Percentiles rank a stretch among this genome's conserved stretches.
Conservation (phyloP, 2,329 filamentous ascomycete species). For the Colletotrichum siamense region DNA sequence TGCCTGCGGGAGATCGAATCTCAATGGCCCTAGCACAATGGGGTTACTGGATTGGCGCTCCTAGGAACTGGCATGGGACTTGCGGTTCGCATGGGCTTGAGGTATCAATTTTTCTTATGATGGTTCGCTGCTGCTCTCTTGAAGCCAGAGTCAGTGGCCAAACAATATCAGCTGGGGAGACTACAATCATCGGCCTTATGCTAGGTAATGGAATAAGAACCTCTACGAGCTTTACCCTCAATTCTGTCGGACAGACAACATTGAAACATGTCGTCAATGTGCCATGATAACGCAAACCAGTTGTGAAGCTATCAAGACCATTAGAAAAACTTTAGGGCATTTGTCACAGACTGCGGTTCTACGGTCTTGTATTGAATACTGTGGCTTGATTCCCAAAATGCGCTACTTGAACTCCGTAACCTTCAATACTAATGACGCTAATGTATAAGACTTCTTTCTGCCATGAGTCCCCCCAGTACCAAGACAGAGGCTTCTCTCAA, state of each 20-base stretch:
- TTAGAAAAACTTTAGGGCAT: neutral
- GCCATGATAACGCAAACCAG: neutral
- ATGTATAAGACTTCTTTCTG: neutral
- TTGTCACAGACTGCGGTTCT: neutral
- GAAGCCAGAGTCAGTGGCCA: neutral
- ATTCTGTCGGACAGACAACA: neutral
- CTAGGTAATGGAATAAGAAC: neutral
- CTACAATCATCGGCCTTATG: neutral
- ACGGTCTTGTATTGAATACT: neutral
- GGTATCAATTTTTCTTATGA: neutral
- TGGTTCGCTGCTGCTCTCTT: neutral
- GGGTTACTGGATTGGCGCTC: neutral
- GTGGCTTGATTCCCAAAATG: neutral
- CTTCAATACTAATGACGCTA: neutral
- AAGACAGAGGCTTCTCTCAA: neutral
- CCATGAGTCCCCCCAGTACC: neutral
- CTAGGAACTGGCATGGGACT: constrained; percentile 12
- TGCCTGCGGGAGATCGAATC: constrained; percentile 12
- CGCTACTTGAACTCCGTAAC: neutral
- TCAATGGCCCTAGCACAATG: neutral
- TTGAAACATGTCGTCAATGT: neutral
- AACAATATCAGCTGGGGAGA: neutral
- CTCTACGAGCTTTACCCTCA: neutral
- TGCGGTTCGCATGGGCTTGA: neutral
- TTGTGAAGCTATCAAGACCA: neutral